Conservation (phyloP, 106 monocot genomes). For the Chionographis japonica region DNA sequence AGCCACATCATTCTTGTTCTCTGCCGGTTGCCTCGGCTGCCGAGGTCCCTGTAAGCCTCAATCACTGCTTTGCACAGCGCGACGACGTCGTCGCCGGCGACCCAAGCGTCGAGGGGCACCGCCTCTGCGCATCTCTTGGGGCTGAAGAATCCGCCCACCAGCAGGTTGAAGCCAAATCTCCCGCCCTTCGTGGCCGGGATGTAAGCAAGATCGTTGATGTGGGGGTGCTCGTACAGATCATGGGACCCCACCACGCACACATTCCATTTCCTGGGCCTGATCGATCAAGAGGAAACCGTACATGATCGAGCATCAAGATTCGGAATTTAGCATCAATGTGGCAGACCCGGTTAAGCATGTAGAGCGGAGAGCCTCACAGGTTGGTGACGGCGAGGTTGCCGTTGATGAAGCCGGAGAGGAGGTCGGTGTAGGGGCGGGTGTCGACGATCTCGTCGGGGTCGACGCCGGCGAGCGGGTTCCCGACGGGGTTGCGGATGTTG, state of each 20-base stretch:
- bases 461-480: slow-evolving; percentile 86
- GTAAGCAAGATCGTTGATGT: slow-evolving; percentile 97
- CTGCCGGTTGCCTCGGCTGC: slow-evolving; percentile 81
- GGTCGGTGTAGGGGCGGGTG: slow-evolving; percentile 69
- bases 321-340: too few relatives aligned
- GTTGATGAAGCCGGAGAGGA: slow-evolving; percentile 66
- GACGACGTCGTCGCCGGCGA: slow-evolving; percentile 60
- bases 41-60: slow-evolving; percentile 86
- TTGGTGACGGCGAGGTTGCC: slow-evolving; percentile 64
- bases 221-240: slow-evolving; percentile 93
- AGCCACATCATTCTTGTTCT: slow-evolving; percentile 99
- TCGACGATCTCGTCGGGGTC: slow-evolving; percentile 91
- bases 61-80: slow-evolving; percentile 72
- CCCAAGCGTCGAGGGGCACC: slow-evolving; percentile 85
- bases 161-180: slow-evolving; percentile 81
- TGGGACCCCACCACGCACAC: slow-evolving; percentile 89
- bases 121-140: slow-evolving; percentile 93
- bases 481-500: slow-evolving; percentile 95
- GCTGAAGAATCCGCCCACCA: slow-evolving; percentile 96
- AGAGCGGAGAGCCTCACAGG: slow-evolving; percentile 30
- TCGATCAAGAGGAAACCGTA: not conserved
- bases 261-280: slow-evolving; percentile 97
- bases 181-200: slow-evolving; percentile 81
- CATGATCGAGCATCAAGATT: too few relatives aligned
- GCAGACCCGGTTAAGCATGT: too few relatives aligned